Evolutionary conservation across 2,329 filamentous ascomycete species (phyloP).

Genomic region (Ophiocordyceps polyrhachis-furcata): DNA sequence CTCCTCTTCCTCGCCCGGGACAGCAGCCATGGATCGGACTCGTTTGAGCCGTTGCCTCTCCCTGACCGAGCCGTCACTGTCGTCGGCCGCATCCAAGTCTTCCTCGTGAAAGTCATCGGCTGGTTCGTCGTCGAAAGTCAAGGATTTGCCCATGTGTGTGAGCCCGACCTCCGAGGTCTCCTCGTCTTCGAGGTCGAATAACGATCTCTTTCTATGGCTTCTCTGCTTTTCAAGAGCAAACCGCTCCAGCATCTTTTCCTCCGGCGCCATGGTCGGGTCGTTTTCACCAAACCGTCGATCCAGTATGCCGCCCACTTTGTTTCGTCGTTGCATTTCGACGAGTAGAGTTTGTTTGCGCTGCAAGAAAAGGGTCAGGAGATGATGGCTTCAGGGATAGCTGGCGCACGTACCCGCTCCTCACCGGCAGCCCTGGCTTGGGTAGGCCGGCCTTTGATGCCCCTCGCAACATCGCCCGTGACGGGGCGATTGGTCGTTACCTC

Average conservation of each 20-base stretch:
- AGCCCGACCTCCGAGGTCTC: slow-evolving; percentile 42
- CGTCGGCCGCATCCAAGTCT: slow-evolving; percentile 44
- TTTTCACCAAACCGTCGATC: slow-evolving; percentile 93
- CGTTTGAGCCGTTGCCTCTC: slow-evolving; percentile 37
- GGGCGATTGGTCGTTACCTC: slow-evolving; percentile 55
- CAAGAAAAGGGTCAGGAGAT: slow-evolving; percentile 4
- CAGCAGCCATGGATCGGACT: slow-evolving; percentile 24
- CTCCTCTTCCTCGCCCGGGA: slow-evolving; percentile 27
- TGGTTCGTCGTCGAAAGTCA: slow-evolving; percentile 40
- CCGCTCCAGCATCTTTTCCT: slow-evolving; percentile 79
- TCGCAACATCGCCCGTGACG: slow-evolving; percentile 29
- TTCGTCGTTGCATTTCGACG: slow-evolving; percentile 74
- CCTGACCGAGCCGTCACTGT: slow-evolving; percentile 35
- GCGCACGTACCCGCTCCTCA: slow-evolving; percentile 53
- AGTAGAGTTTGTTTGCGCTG: slow-evolving; percentile 65
- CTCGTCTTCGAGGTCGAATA: slow-evolving; percentile 74
- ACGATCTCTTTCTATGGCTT: slow-evolving; percentile 53
- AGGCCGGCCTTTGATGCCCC: slow-evolving; percentile 52
- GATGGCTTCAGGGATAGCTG: background rate
- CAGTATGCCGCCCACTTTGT: slow-evolving; percentile 81
- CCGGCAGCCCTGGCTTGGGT: slow-evolving; percentile 70
- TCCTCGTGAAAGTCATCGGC: slow-evolving; percentile 66
- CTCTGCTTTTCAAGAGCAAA: slow-evolving; percentile 78
- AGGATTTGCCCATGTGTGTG: slow-evolving; percentile 66
- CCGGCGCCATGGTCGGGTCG: slow-evolving; percentile 80